Evolutionary conservation across 495 filamentous ascomycete genomes (phyloP), one percentile per base, ranked within the genome.

Genomic region (Arthonia radiata): DNA sequence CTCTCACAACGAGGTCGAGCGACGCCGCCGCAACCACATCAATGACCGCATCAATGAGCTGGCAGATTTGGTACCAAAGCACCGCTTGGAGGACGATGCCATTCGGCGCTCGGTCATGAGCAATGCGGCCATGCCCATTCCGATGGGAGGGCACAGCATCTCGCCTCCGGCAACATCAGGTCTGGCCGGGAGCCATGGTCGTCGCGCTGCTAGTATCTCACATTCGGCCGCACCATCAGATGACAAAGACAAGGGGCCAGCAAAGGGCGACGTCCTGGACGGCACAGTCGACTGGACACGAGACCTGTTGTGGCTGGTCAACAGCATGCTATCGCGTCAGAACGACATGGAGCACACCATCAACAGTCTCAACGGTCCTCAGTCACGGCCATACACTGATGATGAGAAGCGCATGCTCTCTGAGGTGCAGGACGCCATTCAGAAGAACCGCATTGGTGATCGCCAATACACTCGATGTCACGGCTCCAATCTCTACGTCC

Each of bases 211-310:
- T 4, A 81, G 81, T 17, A 86, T 72, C 41, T 93, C 32, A 89
- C 78, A 3, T 75, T 80, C 32, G 80, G 83, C 13, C 58, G 91
- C 18, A 77, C 82, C 0, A 64, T 83, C 15, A n/a, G 86, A 97
- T 38, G 86, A 97, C 34, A 97, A 94, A 38, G 86, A 97, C 49
- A 93, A 94, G 37, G 89, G 89, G 1, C 86, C 86, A 0, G 94
- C 94, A 57, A 97, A 97, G 50, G 86, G 86, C 23, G 86, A 97
- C 41, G 94, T 97, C 28, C 67, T 97, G 29, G 94, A 94, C 43
- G 86, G 86, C 16, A 75, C 86, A 10, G 86, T 97, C 25, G 73
- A 76, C 47, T 97, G 86, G 86, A 92, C 73, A 33, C 69, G 83
- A 24, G 86, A 97, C 49, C 54, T 97, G 23, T 94, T 97, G 86